A percentile compares a stretch with the other conserved stretches of the same genome.
Evolutionary conservation across 1,284 basidiomycete genomes (phyloP).

Genomic region (Ceratobasidium sp.): DNA sequence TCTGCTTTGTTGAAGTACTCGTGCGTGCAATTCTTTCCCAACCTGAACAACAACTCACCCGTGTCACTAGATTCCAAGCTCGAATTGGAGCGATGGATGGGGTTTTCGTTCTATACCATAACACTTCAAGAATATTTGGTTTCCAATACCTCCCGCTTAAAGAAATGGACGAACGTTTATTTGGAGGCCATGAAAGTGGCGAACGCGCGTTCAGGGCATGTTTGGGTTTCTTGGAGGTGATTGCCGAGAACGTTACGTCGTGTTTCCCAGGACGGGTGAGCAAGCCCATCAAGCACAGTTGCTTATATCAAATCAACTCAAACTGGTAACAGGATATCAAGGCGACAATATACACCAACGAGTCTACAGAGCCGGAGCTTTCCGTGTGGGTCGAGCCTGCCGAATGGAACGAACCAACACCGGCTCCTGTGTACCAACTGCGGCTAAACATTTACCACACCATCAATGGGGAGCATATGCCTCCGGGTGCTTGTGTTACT

Average conservation of each 20-base stretch:
- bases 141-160: slow-evolving; percentile 91
- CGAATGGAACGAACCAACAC: slow-evolving; percentile 13
- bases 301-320: not conserved
- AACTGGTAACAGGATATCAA: slow-evolving; percentile 17
- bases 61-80: slow-evolving; percentile 77
- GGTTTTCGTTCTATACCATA: slow-evolving; percentile 94
- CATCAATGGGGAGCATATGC: slow-evolving; percentile 22
- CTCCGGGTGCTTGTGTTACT: slow-evolving; percentile 10
- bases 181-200: slow-evolving; percentile 68
- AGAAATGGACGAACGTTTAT: slow-evolving; percentile 87
- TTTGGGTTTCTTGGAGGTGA: slow-evolving; percentile 71
- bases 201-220: slow-evolving; percentile 80
- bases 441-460: slow-evolving; percentile 25
- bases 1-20: slow-evolving; percentile 95
- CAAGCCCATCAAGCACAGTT: not conserved
- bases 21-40: slow-evolving; percentile 53
- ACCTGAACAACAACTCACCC: not conserved
- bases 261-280: slow-evolving; percentile 32
- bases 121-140: slow-evolving; percentile 86
- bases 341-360: slow-evolving; percentile 26
- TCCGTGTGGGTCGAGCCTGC: slow-evolving; percentile 39
- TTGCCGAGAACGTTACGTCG: slow-evolving; percentile 23
- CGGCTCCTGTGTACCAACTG: slow-evolving; percentile 26
- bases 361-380: slow-evolving; percentile 32
- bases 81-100: slow-evolving; percentile 98